Percentiles rank a stretch among this genome's conserved stretches.
phyloP scores from a whole-genome alignment of 1,139 yeast species.

The Ogataea hybrid region DNA sequence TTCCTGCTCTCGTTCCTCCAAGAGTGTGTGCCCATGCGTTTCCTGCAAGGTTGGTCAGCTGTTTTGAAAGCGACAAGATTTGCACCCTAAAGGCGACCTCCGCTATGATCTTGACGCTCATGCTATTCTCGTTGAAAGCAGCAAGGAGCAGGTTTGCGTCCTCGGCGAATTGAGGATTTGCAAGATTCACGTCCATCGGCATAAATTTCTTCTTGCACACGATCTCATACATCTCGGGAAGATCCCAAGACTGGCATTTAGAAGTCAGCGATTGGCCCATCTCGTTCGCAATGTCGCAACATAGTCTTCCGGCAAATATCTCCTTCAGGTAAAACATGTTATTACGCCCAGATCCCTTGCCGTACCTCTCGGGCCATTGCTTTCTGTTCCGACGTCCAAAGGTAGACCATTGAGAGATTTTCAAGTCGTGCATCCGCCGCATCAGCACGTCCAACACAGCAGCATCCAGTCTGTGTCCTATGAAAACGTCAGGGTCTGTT shows the following conservation, averaged over 20 bases:
- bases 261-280: constrained; percentile 91
- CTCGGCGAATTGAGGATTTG: constrained; percentile 62
- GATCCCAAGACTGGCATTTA: constrained; percentile 96
- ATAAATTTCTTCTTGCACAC: constrained; percentile 61
- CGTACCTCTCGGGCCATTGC: constrained; percentile 74
- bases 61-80: constrained; percentile 84
- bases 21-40: constrained; percentile 97
- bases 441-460: constrained; percentile 76
- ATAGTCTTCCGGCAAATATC: constrained; percentile 78
- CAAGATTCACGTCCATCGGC: constrained; percentile 71
- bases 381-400: constrained; percentile 80
- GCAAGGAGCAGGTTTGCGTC: constrained; percentile 66
- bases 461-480: constrained; percentile 85
- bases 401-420: constrained; percentile 73
- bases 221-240: constrained; percentile 85
- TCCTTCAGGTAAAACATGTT: constrained; percentile 58
- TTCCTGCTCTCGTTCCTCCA: constrained; percentile 94
- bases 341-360: constrained; percentile 41
- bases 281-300: constrained; percentile 93
- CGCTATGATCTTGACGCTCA: constrained; percentile 69
- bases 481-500: constrained; percentile 84
- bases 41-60: constrained; percentile 91
- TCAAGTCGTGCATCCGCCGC: constrained; percentile 75
- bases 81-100: constrained; percentile 81
- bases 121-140: constrained; percentile 68